Base-by-base conservation (phyloP, 148 eudicot genomes). In the Rheum nobile region DNA sequence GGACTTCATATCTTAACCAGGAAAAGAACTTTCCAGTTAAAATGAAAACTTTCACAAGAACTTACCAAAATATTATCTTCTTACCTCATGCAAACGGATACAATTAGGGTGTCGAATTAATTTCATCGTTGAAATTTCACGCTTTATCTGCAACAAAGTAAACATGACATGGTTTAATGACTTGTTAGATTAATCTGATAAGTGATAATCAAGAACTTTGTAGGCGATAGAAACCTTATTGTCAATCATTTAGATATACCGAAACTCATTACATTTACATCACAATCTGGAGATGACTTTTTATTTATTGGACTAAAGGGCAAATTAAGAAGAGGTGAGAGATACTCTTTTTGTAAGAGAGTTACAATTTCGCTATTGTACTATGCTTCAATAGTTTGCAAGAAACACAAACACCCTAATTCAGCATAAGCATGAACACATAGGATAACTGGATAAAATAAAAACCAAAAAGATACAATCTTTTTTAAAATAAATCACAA, bases 81-180 rank as follows among this genome's bases (percentile, higher is more conserved):
- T 74, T 77, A 93, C 98, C 98, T 93, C 98, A 67, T 52, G 80
- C 82, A 93, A 83, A 52, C 88, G 98, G 72, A 90, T 90, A 80
- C 90, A 93, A 84, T 93, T 93, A 29, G 98, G 96, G 76, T 93
- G 98, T 41, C 87, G 86, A 54, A 93, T 82, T 28, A 93, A 48
- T 80, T 93, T 90, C 98, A 93, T 93, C 77, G 96, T 90, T 41
- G 96, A 93, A 68, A 93, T 93, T 81, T 93, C 98, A 28, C 98
- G 89, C 79, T 93, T 93, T 48, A 93, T 93, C 98, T 93, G 94
- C 86, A 87, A 32, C 61, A 17, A 29, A 77, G 17, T 29, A 55
- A 54, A 71, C 2, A 77, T 71, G 44, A 3, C 22, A 32, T 32
- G 71, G 38, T 67, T 67, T 67, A 67, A 16, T 16, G 71, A 4